A percentile compares a stretch with the other conserved stretches of the same genome.
Conservation (phyloP, 2,329 filamentous ascomycete species). For the Penicillium sp. region DNA sequence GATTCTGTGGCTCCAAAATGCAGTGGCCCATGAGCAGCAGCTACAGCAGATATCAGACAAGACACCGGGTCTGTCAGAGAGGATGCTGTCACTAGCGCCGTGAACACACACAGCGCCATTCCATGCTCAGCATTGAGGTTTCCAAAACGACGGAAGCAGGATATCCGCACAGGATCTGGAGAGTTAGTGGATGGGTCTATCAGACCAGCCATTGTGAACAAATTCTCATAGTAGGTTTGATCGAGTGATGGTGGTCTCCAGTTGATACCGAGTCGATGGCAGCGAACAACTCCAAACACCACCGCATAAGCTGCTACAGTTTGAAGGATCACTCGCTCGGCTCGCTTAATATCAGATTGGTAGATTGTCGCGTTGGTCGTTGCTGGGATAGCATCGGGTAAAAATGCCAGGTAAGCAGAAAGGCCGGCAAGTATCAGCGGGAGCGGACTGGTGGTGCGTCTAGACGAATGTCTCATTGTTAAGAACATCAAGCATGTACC, state of each 20-base stretch:
- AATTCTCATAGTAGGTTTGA: conserved; percentile 57
- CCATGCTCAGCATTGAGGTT: conserved; percentile 62
- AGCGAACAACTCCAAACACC: conserved; percentile 27
- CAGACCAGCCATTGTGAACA: conserved; percentile 58
- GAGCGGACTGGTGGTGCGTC: conserved; percentile 23
- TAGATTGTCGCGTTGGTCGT: conserved; percentile 25
- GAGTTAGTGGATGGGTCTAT: conserved; percentile 51
- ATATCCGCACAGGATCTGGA: conserved; percentile 50
- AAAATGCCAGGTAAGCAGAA: conserved; percentile 27
- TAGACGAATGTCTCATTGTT: conserved; percentile 1
- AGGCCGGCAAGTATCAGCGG: conserved; percentile 33
- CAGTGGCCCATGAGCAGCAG: conserved; percentile 59
- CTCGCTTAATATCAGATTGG: conserved; percentile 18
- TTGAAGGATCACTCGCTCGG: conserved; percentile 27
- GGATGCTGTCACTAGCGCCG: conserved; percentile 59
- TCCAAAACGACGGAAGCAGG: conserved; percentile 56
- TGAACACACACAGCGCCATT: conserved; percentile 60
- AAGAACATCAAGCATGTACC: background rate
- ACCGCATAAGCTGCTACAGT: conserved; percentile 29
- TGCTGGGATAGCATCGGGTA: conserved; percentile 24
- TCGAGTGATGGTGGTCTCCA: conserved; percentile 34
- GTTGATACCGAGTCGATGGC: conserved; percentile 25
- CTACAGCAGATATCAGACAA: conserved; percentile 55
- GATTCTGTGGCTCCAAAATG: conserved; percentile 63
- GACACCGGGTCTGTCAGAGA: conserved; percentile 58